Percentiles rank a stretch among this genome's conserved stretches.
phyloP scores from a whole-genome alignment of 2,329 filamentous ascomycete genomes.

The Endoconidiophora polonica region DNA sequence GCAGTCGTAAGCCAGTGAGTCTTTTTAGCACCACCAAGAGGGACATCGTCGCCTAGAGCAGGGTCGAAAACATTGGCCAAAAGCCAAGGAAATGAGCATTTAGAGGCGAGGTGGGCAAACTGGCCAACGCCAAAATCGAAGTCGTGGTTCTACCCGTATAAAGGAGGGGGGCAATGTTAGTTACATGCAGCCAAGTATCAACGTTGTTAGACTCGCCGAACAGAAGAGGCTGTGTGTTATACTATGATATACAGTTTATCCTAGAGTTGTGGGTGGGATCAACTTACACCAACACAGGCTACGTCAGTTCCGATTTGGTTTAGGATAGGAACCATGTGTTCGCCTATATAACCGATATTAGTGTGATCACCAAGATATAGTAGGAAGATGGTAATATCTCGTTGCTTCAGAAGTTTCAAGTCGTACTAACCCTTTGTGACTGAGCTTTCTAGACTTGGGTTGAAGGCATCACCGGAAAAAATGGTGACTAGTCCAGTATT shows the following conservation, averaged over 20 bases:
- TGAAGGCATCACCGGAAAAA: conserved; percentile 87
- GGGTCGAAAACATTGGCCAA: conserved; percentile 79
- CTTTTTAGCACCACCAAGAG: conserved; percentile 59
- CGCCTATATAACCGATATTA: conserved; percentile 25
- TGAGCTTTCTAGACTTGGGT: conserved; percentile 74
- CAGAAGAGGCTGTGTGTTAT: too few species aligned
- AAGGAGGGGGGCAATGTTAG: background rate
- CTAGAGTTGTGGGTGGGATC: conserved; percentile 4
- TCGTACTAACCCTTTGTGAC: conserved; percentile 57
- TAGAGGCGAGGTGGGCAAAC: conserved; percentile 52
- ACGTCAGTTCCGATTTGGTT: conserved; percentile 63
- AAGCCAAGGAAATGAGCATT: conserved; percentile 79
- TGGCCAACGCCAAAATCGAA: conserved; percentile 80
- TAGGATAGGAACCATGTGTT: conserved; percentile 76
- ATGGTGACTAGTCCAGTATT: conserved; percentile 56
- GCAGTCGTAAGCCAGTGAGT: conserved; percentile 64
- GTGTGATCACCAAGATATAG: background rate
- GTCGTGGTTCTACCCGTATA: conserved; percentile 55
- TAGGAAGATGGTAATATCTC: background rate
- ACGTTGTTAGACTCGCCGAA: too few species aligned
- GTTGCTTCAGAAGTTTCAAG: background rate
- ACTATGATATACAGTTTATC: background rate
- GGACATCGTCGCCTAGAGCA: conserved; percentile 54
- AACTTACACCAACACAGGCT: conserved; percentile 62
- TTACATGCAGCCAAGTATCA: too few species aligned